These are phyloP conservation scores for Pinus tabuliformis DNA, from an alignment of 75 land plant species.

Conservation along the genomic window DNA sequence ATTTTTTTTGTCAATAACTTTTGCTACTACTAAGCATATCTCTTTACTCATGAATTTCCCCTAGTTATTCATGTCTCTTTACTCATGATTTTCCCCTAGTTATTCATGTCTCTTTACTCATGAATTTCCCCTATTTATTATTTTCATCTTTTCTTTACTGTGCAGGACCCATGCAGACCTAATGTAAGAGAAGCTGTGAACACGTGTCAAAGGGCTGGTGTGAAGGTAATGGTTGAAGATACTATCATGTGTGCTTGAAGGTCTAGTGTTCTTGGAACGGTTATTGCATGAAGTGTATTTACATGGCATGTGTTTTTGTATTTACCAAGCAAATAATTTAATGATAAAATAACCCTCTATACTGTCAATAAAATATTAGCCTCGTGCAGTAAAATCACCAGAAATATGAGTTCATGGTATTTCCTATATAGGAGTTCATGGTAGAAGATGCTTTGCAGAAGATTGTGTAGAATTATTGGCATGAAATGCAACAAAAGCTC, in stretches of 20 bases:
- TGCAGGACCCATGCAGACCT: slow-evolving; percentile 89
- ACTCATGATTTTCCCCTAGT: too few species aligned
- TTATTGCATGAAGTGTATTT: not conserved
- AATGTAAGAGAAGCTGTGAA: slow-evolving; percentile 86
- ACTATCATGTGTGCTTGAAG: too few species aligned
- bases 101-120: too few species aligned
- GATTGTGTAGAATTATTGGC: too few species aligned
- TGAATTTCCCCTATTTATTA: not conserved
- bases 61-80: too few species aligned
- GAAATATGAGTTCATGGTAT: not conserved
- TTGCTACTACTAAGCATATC: not conserved
- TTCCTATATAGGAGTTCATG: not conserved
- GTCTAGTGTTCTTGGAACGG: too few species aligned
- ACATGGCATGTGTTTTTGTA: not conserved
- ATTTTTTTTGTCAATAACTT: not conserved
- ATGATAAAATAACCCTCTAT: not conserved
- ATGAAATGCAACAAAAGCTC: too few species aligned
- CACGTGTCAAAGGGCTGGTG: slow-evolving; percentile 75
- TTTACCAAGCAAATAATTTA: not conserved
- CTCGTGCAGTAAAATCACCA: not conserved
- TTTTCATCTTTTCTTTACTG: not conserved
- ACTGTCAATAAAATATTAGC: not conserved
- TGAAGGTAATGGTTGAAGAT: slow-evolving; percentile 51
- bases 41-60: too few species aligned
- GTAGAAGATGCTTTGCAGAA: too few species aligned